Percentiles rank a stretch among this genome's conserved stretches.
Conservation (phyloP, 2,329 filamentous ascomycete genomes). For the Fusarium sp. region DNA sequence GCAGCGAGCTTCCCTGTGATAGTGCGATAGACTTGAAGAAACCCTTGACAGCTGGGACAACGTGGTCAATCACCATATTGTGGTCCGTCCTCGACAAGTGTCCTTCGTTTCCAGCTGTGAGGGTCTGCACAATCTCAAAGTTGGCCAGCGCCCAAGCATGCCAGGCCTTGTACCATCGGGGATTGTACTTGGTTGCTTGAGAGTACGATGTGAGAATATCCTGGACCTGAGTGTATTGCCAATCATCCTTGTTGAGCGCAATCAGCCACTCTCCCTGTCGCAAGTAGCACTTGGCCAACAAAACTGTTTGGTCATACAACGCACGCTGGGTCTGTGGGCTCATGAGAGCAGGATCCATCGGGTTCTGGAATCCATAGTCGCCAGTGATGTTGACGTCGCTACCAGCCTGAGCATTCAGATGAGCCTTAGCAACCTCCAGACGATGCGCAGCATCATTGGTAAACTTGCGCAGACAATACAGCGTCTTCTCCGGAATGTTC, state of each 20-base stretch:
- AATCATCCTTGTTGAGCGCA: conserved; percentile 84
- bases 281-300: conserved; percentile 95
- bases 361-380: conserved; percentile 64
- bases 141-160: conserved; percentile 98
- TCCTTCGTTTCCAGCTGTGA: conserved; percentile 74
- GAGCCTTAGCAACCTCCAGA: conserved; percentile 65
- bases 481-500: conserved; percentile 64
- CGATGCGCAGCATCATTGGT: conserved; percentile 69
- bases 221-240: conserved; percentile 86
- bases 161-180: conserved; percentile 98
- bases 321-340: conserved; percentile 64
- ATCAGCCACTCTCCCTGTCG: conserved; percentile 98
- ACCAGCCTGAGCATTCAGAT: conserved; percentile 60
- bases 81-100: conserved; percentile 62
- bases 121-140: conserved; percentile 94
- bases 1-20: conserved; percentile 90
- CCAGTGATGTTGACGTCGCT: conserved; percentile 58
- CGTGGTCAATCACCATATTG: conserved; percentile 82
- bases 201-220: conserved; percentile 93
- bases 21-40: conserved; percentile 98
- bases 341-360: conserved; percentile 58
- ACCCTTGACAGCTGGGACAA: conserved; percentile 92
- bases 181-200: conserved; percentile 92
- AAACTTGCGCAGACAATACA: conserved; percentile 70
- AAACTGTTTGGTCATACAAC: conserved; percentile 70